Conservation (phyloP, 768 basidiomycete species). For the Baorangia bicolor region DNA sequence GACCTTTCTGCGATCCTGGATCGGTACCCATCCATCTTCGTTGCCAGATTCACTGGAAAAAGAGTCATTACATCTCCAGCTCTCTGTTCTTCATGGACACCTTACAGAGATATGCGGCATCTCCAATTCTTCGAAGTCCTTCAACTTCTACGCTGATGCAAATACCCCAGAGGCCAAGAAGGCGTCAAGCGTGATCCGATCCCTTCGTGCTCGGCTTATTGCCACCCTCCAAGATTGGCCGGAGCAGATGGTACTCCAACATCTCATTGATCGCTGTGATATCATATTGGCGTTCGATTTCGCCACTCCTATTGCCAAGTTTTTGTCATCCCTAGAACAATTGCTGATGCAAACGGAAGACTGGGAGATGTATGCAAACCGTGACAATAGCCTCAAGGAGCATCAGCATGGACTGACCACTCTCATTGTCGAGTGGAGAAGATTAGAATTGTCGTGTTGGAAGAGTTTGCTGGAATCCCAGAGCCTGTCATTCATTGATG, state of each 20-base stretch:
- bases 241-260: constrained; percentile 95
- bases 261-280: constrained; percentile 72
- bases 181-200: constrained; percentile 48
- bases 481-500: constrained; percentile 41
- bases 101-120: constrained; percentile 32
- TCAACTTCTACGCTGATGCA: constrained; percentile 81
- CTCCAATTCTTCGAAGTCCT: constrained; percentile 28
- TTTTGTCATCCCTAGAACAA: constrained; percentile 82
- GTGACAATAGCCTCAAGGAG: constrained; percentile 74
- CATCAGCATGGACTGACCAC: constrained; percentile 64
- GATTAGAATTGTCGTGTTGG: constrained; percentile 90
- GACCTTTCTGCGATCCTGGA: constrained; percentile 33
- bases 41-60: constrained; percentile 49
- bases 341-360: constrained; percentile 86
- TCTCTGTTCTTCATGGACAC: constrained; percentile 47
- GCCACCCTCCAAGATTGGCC: constrained; percentile 81
- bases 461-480: constrained; percentile 74
- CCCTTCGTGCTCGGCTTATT: constrained; percentile 53
- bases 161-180: constrained; percentile 72
- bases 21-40: constrained; percentile 29
- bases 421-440: constrained; percentile 87
- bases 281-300: constrained; percentile 59
- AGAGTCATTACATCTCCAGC: constrained; percentile 49
- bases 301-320: constrained; percentile 73
- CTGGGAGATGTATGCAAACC: constrained; percentile 96